Percentiles rank a stretch among this genome's conserved stretches.
These are phyloP conservation scores for Melocanna baccifera DNA, from an alignment of 176 grass and related monocot species.

Conservation along the genomic window DNA sequence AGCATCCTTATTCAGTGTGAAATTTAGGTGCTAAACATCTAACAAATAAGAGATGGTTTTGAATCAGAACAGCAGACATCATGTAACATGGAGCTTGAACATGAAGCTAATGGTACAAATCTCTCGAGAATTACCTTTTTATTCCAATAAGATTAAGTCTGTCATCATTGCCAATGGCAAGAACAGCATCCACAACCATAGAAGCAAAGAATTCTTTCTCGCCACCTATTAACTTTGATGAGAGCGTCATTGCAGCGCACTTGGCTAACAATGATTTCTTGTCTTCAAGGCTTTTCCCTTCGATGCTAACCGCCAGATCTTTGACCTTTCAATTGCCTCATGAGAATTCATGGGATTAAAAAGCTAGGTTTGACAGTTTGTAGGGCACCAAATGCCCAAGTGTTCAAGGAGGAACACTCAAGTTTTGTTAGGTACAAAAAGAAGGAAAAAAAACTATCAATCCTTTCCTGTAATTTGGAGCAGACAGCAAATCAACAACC, in stretches of 20 bases:
- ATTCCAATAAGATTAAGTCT: slow-evolving; percentile 90
- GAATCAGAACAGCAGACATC: too few relatives aligned
- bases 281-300: slow-evolving; percentile 90
- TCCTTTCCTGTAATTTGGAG: background rate
- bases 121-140: too few relatives aligned
- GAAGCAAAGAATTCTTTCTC: slow-evolving; percentile 89
- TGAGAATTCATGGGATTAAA: too few relatives aligned
- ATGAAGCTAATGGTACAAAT: too few relatives aligned
- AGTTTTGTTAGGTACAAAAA: slow-evolving; percentile 17
- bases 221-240: slow-evolving; percentile 84
- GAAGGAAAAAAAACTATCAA: background rate
- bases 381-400: too few relatives aligned
- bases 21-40: too few relatives aligned
- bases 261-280: slow-evolving; percentile 85
- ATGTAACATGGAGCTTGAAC: too few relatives aligned
- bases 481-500: background rate
- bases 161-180: slow-evolving; percentile 80
- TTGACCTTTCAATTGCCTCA: too few relatives aligned
- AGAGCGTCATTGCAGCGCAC: slow-evolving; percentile 85
- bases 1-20: too few relatives aligned
- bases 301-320: slow-evolving; percentile 90
- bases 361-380: too few relatives aligned
- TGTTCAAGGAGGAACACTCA: too few relatives aligned
- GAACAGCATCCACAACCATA: slow-evolving; percentile 89
- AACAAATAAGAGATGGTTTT: too few relatives aligned